phyloP scores from a whole-genome alignment of 2,329 filamentous ascomycete species.

The Ceratocystis variospora region DNA sequence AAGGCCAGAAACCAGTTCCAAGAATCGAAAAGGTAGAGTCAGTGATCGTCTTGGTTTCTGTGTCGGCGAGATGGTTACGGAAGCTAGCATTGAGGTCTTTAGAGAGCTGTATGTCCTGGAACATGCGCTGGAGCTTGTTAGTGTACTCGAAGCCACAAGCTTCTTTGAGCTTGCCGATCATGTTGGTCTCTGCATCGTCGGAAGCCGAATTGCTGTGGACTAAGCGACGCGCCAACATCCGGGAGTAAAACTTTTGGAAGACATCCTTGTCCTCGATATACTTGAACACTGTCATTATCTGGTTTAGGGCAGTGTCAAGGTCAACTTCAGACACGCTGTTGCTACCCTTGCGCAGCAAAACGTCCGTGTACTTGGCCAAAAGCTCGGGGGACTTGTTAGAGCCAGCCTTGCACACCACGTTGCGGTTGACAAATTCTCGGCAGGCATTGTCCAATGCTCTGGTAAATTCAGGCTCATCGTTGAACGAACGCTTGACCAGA shows the following conservation, averaged over 20 bases:
- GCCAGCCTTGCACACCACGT: slow-evolving; percentile 85
- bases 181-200: slow-evolving; percentile 94
- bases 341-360: slow-evolving; percentile 79
- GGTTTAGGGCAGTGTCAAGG: slow-evolving; percentile 70
- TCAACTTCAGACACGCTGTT: slow-evolving; percentile 90
- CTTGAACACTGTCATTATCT: slow-evolving; percentile 99
- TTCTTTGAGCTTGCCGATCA: slow-evolving; percentile 99
- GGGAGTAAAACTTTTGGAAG: slow-evolving; percentile 98
- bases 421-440: slow-evolving; percentile 94
- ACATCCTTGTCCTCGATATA: slow-evolving; percentile 99
- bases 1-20: slow-evolving; percentile 93
- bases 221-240: slow-evolving; percentile 85
- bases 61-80: slow-evolving; percentile 56
- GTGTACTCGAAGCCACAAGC: slow-evolving; percentile 98
- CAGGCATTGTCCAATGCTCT: slow-evolving; percentile 93
- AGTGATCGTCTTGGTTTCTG: slow-evolving; percentile 44
- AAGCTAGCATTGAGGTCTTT: slow-evolving; percentile 90
- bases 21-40: slow-evolving; percentile 88
- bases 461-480: slow-evolving; percentile 92
- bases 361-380: slow-evolving; percentile 88
- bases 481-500: slow-evolving; percentile 83
- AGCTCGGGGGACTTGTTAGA: slow-evolving; percentile 91
- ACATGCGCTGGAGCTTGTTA: slow-evolving; percentile 99
- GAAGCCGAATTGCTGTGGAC: slow-evolving; percentile 93
- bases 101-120: slow-evolving; percentile 98